Percentiles rank a stretch among this genome's conserved stretches.
These are phyloP conservation scores for Phaeosphaeriaceae sp. DNA, from an alignment of 2,329 filamentous ascomycete species.

Conservation along the genomic window DNA sequence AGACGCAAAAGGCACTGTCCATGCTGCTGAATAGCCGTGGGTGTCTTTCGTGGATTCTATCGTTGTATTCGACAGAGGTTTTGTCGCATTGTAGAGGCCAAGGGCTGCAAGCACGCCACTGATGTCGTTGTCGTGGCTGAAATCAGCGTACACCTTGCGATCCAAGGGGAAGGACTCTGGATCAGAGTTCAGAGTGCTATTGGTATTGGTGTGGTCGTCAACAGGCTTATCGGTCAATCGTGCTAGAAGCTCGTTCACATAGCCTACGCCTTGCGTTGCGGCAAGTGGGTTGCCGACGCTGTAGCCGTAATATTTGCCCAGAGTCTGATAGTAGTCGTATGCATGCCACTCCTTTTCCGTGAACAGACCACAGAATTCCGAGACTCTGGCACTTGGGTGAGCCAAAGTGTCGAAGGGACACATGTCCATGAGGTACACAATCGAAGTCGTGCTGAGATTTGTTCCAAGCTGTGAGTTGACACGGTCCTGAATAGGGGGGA, in stretches of 20 bases:
- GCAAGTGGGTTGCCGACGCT: constrained; percentile 79
- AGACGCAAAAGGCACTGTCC: constrained; percentile 82
- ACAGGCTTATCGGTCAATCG: constrained; percentile 75
- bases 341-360: constrained; percentile 73
- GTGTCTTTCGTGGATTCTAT: constrained; percentile 60
- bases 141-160: constrained; percentile 78
- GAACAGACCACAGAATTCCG: constrained; percentile 80
- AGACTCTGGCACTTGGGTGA: constrained; percentile 59
- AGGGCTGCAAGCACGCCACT: constrained; percentile 76
- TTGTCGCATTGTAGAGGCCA: constrained; percentile 75
- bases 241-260: constrained; percentile 84
- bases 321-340: constrained; percentile 81
- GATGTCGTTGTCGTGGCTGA: constrained; percentile 92
- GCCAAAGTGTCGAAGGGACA: constrained; percentile 85
- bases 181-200: constrained; percentile 75
- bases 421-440: constrained; percentile 82
- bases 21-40: constrained; percentile 75
- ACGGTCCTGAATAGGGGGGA: constrained; percentile 70
- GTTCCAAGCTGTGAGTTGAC: constrained; percentile 75
- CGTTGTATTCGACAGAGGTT: constrained; percentile 53
- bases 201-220: constrained; percentile 75
- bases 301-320: constrained; percentile 87
- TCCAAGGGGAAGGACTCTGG: constrained; percentile 75
- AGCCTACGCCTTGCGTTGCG: constrained; percentile 85
- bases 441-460: constrained; percentile 68